Conservation (phyloP, 352 stramenopile genomes). For the Halophytophthora polymorphica region DNA sequence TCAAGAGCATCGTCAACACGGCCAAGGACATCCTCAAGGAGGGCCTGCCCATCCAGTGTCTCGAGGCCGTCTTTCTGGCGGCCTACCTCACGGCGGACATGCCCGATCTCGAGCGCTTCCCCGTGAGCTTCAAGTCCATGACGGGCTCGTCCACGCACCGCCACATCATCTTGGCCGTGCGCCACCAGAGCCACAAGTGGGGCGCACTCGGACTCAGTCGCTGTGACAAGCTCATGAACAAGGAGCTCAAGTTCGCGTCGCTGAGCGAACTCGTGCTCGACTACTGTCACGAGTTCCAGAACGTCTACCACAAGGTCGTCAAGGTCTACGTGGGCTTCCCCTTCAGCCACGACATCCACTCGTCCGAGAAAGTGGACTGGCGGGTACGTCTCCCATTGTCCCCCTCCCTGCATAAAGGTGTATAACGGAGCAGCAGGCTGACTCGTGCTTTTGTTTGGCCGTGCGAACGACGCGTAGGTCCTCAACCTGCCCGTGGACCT, state of each 20-base stretch:
- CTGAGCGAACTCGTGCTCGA: slow-evolving; percentile 74
- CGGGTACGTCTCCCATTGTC: slow-evolving; percentile 33
- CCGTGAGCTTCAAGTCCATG: slow-evolving; percentile 83
- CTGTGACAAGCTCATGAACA: slow-evolving; percentile 83
- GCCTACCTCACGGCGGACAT: slow-evolving; percentile 76
- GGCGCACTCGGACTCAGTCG: slow-evolving; percentile 81
- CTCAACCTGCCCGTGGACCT: slow-evolving; percentile 66
- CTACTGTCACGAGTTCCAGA: slow-evolving; percentile 61
- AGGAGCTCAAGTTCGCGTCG: slow-evolving; percentile 78
- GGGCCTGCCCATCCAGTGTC: slow-evolving; percentile 84
- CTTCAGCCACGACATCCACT: slow-evolving; percentile 84
- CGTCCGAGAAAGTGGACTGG: slow-evolving; percentile 85
- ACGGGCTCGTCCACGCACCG: slow-evolving; percentile 61
- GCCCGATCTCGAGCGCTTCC: slow-evolving; percentile 69
- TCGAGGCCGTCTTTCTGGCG: slow-evolving; percentile 85
- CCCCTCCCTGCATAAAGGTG: background rate
- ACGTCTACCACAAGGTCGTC: slow-evolving; percentile 59
- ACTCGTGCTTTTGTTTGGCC: slow-evolving; percentile 1
- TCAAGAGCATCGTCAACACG: slow-evolving; percentile 84
- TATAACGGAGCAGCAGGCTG: background rate
- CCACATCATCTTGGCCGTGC: slow-evolving; percentile 79
- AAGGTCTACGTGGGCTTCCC: slow-evolving; percentile 86
- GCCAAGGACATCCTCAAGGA: slow-evolving; percentile 86
- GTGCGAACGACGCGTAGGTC: slow-evolving; percentile 26
- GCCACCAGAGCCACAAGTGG: slow-evolving; percentile 76